Base-by-base conservation (phyloP, 495 filamentous ascomycete genomes). In the Penicillium paradoxum region DNA sequence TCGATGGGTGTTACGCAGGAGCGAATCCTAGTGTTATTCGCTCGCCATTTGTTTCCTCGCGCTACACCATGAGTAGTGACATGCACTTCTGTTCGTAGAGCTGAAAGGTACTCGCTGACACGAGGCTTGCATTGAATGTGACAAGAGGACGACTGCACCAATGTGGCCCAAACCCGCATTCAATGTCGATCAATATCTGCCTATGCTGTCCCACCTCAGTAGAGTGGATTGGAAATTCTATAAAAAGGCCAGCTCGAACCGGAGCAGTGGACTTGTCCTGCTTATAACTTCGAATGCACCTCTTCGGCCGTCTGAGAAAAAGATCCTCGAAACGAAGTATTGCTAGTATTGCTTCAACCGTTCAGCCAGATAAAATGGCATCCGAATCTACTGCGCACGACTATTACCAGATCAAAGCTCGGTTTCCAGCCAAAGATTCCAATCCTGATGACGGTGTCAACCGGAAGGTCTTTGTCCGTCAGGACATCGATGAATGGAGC, bases 401-500 rank as follows among this genome's bases (percentile, higher is more conserved):
- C 4, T 53, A 43, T n/a, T 53, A 53, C n/a, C 50, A 37, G 2
- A 45, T 34, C 8, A 21, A 37, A 25, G 18, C 50, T 14, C 39
- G 50, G 10, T 53, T 38, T 18, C 50, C 50, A 2, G 29, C 7
- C 24, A 24, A 27, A 14, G 40, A 38, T 9, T 53, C 50, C 14
- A 19, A 36, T 27, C 30, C 45, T 8, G 13, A 36, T 4, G 39
- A 49, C 44, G 53, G 53, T 4, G 29, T 48, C 4, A 34, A 55
- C 24, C 30, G 45, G 0, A 37, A 24, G 38, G 53, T 55, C 19
- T 43, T 33, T 41, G 45, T 55, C 17, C 53, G 53, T 1, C 53
- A 55, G 32, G 41, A 55, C 13, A 50, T 55, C 27, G 53, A 55
- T 7, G 27, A 43, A 43, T 55, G 46, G 53, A 49, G 45, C 15